Conservation (phyloP, 2,329 filamentous ascomycete species). For the Lasiodiplodia sp. region DNA sequence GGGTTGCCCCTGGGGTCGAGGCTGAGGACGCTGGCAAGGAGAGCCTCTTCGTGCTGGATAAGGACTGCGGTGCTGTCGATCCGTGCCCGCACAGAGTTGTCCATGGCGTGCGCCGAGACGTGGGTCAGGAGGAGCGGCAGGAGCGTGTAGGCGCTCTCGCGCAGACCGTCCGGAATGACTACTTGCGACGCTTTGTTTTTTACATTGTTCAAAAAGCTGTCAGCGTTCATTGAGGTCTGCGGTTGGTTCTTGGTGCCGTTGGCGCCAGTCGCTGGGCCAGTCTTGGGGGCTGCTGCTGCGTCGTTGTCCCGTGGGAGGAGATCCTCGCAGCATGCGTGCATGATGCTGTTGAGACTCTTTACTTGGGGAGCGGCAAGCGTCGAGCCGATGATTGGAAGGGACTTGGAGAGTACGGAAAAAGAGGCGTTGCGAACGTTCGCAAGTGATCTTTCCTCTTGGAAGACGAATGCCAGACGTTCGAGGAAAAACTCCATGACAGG, state of each 20-base stretch:
- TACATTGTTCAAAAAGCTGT: slow-evolving; percentile 69
- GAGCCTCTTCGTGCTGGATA: slow-evolving; percentile 70
- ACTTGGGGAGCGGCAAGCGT: slow-evolving; percentile 72
- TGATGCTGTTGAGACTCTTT: slow-evolving; percentile 66
- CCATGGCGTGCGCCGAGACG: slow-evolving; percentile 71
- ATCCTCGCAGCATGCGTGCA: slow-evolving; percentile 77
- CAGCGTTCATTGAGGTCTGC: slow-evolving; percentile 66
- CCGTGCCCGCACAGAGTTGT: slow-evolving; percentile 74
- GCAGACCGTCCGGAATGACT: slow-evolving; percentile 56
- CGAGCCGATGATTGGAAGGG: slow-evolving; percentile 70
- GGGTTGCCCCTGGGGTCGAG: slow-evolving; percentile 72
- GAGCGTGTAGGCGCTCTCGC: slow-evolving; percentile 65
- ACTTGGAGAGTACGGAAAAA: slow-evolving; percentile 65
- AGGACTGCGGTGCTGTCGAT: slow-evolving; percentile 85
- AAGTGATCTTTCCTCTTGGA: slow-evolving; percentile 61
- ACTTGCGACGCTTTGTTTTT: slow-evolving; percentile 39
- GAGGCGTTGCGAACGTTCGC: slow-evolving; percentile 64
- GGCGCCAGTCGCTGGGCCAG: slow-evolving; percentile 44
- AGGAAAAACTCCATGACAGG: slow-evolving; percentile 70
- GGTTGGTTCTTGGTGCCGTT: slow-evolving; percentile 48
- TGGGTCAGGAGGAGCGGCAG: slow-evolving; percentile 68
- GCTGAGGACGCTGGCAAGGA: slow-evolving; percentile 84
- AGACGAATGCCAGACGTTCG: slow-evolving; percentile 76
- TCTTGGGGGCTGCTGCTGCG: slow-evolving; percentile 48
- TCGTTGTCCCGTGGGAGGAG: slow-evolving; percentile 61